These are phyloP conservation scores for Pseudopediastrum boryanum DNA, from an alignment of 139 green algal genomes.

Conservation along the genomic window DNA sequence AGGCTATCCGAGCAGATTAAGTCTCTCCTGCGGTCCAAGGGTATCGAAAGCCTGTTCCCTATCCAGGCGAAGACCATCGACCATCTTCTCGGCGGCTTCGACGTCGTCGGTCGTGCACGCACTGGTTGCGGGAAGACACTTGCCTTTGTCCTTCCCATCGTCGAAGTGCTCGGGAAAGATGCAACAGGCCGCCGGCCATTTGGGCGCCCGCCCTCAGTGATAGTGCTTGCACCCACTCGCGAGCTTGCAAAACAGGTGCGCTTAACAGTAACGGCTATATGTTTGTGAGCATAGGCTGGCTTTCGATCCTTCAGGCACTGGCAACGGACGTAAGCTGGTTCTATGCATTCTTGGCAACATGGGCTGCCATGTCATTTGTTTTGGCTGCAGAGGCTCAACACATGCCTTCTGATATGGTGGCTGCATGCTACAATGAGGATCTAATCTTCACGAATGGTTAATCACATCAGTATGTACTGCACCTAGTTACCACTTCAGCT, in stretches of 20 bases:
- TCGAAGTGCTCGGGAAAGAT: constrained; percentile 76
- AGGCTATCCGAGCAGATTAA: constrained; percentile 73
- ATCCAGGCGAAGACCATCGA: constrained; percentile 94
- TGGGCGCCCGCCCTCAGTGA: constrained; percentile 73
- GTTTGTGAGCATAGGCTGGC: too few relatives aligned
- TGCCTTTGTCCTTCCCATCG: constrained; percentile 96
- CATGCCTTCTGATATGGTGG: too few relatives aligned
- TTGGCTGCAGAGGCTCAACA: too few relatives aligned
- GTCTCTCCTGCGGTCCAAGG: constrained; percentile 70
- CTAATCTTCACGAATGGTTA: too few relatives aligned
- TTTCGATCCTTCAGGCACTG: too few relatives aligned
- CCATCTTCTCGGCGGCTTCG: constrained; percentile 73
- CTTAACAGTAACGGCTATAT: too few relatives aligned
- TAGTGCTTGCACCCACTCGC: constrained; percentile 94
- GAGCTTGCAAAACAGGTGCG: constrained; percentile 98
- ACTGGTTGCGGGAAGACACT: constrained; percentile 98
- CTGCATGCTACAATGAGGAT: too few relatives aligned
- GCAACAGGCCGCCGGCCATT: constrained; percentile 10
- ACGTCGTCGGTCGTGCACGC: constrained; percentile 91
- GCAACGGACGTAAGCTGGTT: too few relatives aligned
- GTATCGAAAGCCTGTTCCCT: constrained; percentile 90
- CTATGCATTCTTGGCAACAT: too few relatives aligned
- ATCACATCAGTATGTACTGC: too few relatives aligned
- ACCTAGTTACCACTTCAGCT: too few relatives aligned
- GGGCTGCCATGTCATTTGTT: too few relatives aligned